Percentiles rank a stretch among this genome's conserved stretches.
These are phyloP conservation scores for Hypoxylon fragiforme DNA, from an alignment of 495 filamentous ascomycete species.

Conservation along the genomic window DNA sequence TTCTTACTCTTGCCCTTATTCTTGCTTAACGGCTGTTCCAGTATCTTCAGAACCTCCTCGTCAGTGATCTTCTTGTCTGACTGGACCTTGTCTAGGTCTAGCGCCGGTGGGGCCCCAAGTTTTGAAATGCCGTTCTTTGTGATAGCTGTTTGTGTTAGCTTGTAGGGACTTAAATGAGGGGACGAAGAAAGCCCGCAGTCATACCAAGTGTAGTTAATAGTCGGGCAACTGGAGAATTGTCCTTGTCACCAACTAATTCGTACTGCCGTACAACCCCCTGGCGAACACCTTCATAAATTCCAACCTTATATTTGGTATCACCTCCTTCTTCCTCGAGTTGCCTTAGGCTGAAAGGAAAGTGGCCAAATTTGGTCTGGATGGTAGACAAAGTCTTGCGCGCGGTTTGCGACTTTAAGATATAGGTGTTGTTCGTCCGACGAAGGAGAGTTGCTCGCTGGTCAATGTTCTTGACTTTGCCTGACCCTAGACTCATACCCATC, in stretches of 20 bases:
- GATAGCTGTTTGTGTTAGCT: slow-evolving; percentile 65
- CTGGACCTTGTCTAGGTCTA: slow-evolving; percentile 78
- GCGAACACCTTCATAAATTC: slow-evolving; percentile 92
- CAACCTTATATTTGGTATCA: slow-evolving; percentile 79
- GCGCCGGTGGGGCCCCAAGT: slow-evolving; percentile 71
- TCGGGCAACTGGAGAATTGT: slow-evolving; percentile 77
- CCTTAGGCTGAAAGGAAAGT: slow-evolving; percentile 95
- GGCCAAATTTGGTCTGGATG: slow-evolving; percentile 93
- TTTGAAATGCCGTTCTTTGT: slow-evolving; percentile 95
- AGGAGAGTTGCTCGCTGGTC: slow-evolving; percentile 87
- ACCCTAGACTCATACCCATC: slow-evolving; percentile 85
- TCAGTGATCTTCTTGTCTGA: slow-evolving; percentile 97
- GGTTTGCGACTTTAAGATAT: slow-evolving; percentile 86
- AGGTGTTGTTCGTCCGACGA: slow-evolving; percentile 87
- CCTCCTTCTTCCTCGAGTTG: slow-evolving; percentile 92
- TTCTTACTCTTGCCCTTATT: slow-evolving; percentile 82
- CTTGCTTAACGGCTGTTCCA: slow-evolving; percentile 80
- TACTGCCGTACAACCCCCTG: slow-evolving; percentile 89
- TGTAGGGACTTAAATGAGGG: slow-evolving; percentile 5
- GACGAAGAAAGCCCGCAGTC: slow-evolving; percentile 34
- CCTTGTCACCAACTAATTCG: slow-evolving; percentile 92
- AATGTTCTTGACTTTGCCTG: slow-evolving; percentile 90
- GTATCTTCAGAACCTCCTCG: slow-evolving; percentile 89
- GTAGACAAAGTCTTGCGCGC: slow-evolving; percentile 89
- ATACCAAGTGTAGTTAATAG: slow-evolving; percentile 90